Evolutionary conservation across 441 rosid genomes (phyloP).

Genomic region (Pelargonium myrrhifolium): DNA sequence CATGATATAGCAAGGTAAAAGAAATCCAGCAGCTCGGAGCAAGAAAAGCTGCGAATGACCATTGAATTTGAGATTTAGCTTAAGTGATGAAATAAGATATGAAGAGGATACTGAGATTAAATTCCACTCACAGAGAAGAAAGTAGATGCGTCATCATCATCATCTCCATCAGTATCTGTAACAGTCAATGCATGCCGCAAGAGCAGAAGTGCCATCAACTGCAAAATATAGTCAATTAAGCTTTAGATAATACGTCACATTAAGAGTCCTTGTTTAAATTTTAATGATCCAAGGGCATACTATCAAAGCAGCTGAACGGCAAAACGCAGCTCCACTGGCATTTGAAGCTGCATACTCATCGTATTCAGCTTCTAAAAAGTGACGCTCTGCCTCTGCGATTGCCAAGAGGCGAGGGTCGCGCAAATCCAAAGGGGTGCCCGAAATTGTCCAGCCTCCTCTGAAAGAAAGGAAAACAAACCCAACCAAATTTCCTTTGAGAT

Average conservation of each 20-base stretch:
- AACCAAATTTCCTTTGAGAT: too few species aligned
- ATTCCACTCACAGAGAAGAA: conserved; percentile 63
- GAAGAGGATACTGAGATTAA: conserved; percentile 6
- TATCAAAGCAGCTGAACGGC: conserved; percentile 85
- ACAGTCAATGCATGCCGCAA: conserved; percentile 64
- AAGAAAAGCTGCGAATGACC: conserved; percentile 40
- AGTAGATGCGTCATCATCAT: conserved; percentile 45
- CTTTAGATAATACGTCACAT: neutral
- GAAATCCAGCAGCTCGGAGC: conserved; percentile 25
- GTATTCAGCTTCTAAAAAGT: conserved; percentile 70
- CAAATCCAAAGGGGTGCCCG: conserved; percentile 71
- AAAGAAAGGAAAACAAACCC: conserved; percentile 15
- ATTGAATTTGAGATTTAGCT: conserved; percentile 2
- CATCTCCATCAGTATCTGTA: conserved; percentile 61
- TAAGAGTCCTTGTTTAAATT: neutral
- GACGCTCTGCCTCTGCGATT: conserved; percentile 87
- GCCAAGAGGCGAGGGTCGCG: conserved; percentile 81
- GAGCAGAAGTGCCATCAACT: conserved; percentile 84
- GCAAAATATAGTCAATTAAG: conserved; percentile 16
- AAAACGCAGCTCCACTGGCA: conserved; percentile 86
- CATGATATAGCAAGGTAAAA: conserved; percentile 38
- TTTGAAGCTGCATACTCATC: conserved; percentile 77
- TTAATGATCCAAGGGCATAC: conserved; percentile 33
- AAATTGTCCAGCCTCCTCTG: conserved; percentile 92
- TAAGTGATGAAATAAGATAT: neutral